Percentiles rank a stretch among this genome's conserved stretches.
phyloP scores from a whole-genome alignment of 1,284 basidiomycete genomes.

The Schizophyllum amplum region DNA sequence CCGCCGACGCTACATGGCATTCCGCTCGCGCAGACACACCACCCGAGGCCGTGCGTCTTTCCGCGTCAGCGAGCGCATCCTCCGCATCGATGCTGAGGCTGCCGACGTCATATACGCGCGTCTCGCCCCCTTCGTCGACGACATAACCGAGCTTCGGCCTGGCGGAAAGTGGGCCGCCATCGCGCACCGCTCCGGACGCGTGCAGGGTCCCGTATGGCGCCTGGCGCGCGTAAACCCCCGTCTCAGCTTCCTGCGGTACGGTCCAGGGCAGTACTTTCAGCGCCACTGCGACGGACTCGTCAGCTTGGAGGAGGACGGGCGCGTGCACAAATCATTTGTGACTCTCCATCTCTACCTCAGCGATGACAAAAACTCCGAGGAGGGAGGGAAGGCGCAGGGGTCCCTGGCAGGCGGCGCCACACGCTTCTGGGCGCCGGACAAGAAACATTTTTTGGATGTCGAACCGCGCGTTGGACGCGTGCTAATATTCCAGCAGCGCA shows the following conservation, averaged over 20 bases:
- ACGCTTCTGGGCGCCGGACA: constrained; percentile 29
- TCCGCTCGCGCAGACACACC: constrained; percentile 7
- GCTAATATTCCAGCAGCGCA: constrained; percentile 33
- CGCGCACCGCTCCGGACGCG: constrained; percentile 23
- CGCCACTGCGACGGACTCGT: constrained; percentile 30
- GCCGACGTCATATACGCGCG: constrained; percentile 23
- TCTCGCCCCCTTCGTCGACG: constrained; percentile 22
- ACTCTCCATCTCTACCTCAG: constrained; percentile 33
- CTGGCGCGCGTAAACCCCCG: constrained; percentile 26
- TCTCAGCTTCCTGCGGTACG: constrained; percentile 32
- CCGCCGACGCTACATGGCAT: constrained; percentile 19
- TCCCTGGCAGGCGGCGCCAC: constrained; percentile 26
- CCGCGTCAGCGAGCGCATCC: constrained; percentile 26
- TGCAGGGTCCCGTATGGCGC: constrained; percentile 26
- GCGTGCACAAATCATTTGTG: constrained; percentile 27
- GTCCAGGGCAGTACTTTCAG: constrained; percentile 32
- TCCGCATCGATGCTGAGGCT: constrained; percentile 19
- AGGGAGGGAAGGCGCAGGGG: neutral
- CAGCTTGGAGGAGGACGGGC: constrained; percentile 15
- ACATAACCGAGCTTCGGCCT: constrained; percentile 22
- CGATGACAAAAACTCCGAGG: constrained; percentile 11
- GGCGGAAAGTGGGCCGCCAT: constrained; percentile 22
- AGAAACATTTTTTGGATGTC: constrained; percentile 28
- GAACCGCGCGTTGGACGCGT: constrained; percentile 27
- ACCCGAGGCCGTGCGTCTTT: constrained; percentile 12